Evolutionary conservation across 225 moss, liverwort and hornwort species (phyloP), one percentile per base, ranked within the genome.

Genomic region (Marchantia polymorpha): DNA sequence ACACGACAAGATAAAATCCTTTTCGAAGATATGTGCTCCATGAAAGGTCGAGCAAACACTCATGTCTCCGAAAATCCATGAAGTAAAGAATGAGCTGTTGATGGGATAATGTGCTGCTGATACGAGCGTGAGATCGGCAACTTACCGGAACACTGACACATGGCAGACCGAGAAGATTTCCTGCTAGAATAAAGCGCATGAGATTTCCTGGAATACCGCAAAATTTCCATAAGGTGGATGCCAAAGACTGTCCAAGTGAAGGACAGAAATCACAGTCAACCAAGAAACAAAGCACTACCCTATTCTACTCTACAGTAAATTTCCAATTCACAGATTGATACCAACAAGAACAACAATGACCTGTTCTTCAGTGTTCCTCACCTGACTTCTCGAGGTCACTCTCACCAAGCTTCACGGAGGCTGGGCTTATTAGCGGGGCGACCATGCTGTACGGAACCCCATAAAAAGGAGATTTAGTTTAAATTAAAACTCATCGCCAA

Each of bases 91-190:
- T 65, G 8, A 65, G 25, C 29, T 65, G 12, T 12, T 65, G 25
- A 8, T 20, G 29, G 27, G 17, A 65, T 12, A 25, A 12, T 12
- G 3, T 26, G 11, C 39, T n/a, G 17, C 0, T n/a, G 54, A 64
- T 0, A 27, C 11, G 54, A 73, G 53, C 27, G 27, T 23, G 53
- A 26, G 50, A 7, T 54, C 7, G 16, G 54, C 7, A 27, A 54
- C 53, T 1, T 80, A 94, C 93, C 80, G 91, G 94, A 48, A 93
- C 92, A 85, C 89, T 89, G 12, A 93, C 52, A 64, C 90, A 90
- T 73, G 93, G 94, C 52, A 97, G 71, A 39, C 94, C 92, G 19
- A 94, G 89, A 82, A 97, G 84, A 70, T 93, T 97, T 52, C 93
- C 88, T 73, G 87, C 87, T 65, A 81, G 78, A 29, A 92, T 10